Evolutionary conservation across 106 monocot genomes (phyloP).

Genomic region (Acanthochlamys bracteata): DNA sequence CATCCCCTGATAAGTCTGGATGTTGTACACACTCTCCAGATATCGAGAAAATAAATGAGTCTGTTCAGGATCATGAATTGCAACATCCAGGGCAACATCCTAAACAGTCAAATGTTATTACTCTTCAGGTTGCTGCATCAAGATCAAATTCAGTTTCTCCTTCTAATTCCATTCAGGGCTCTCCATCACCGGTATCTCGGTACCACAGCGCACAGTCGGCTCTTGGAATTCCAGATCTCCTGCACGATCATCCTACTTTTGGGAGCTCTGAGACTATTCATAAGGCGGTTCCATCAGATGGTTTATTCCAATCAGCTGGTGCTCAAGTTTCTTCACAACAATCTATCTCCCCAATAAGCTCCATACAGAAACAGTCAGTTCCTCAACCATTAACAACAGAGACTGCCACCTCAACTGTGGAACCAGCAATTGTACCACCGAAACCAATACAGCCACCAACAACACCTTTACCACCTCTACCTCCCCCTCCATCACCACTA

Average conservation of each 20-base stretch:
- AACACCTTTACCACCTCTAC: slow-evolving; percentile 1
- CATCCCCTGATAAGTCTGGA: neutral
- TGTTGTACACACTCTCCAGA: slow-evolving; percentile 12
- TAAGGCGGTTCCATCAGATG: slow-evolving; percentile 8
- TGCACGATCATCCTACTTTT: slow-evolving; percentile 37
- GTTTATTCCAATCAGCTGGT: slow-evolving; percentile 3
- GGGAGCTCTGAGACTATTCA: slow-evolving; percentile 19
- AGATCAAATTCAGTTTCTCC: slow-evolving; percentile 26
- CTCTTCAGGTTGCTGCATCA: slow-evolving; percentile 19
- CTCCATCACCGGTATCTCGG: slow-evolving; percentile 29
- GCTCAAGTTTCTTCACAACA: neutral
- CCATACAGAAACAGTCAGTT: no score
- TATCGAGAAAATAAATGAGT: slow-evolving; percentile 16
- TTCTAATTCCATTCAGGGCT: slow-evolving; percentile 21
- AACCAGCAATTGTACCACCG: no score
- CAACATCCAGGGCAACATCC: slow-evolving; percentile 9
- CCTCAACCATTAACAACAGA: no score
- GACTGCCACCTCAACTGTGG: no score
- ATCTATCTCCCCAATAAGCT: no score
- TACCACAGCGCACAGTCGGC: slow-evolving; percentile 55
- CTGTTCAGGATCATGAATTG: slow-evolving; percentile 5
- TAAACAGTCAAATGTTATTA: slow-evolving; percentile 21
- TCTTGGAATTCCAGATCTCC: slow-evolving; percentile 56
- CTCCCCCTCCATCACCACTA: slow-evolving; percentile 2
- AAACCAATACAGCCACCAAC: no score